These are phyloP conservation scores for Solanum tacnaense DNA, from an alignment of 257 asterid species.

Conservation along the genomic window DNA sequence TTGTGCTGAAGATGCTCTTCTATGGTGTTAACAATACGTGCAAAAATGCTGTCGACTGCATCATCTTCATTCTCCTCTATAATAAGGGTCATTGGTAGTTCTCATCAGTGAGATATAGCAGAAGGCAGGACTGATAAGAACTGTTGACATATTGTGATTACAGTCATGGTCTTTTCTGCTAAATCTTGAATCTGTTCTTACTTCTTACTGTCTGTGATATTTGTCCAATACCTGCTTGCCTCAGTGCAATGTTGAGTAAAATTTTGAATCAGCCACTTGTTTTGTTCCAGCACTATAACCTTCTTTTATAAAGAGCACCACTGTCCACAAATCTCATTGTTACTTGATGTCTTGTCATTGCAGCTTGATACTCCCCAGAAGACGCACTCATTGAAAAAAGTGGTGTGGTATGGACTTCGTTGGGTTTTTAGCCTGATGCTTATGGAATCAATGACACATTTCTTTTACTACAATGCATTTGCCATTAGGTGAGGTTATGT, in stretches of 20 bases:
- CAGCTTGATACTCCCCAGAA: conserved; percentile 82
- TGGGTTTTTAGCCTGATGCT: conserved; percentile 64
- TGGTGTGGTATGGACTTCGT: conserved; percentile 73
- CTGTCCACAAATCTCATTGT: background rate
- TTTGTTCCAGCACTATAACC: background rate
- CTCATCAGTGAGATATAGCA: background rate
- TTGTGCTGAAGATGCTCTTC: background rate
- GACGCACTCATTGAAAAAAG: conserved; percentile 43
- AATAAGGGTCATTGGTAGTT: background rate
- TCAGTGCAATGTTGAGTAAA: background rate
- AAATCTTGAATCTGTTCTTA: background rate
- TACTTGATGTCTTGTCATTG: conserved; percentile 9
- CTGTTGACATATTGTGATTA: background rate
- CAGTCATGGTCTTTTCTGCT: background rate
- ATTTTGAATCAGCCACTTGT: background rate
- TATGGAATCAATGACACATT: conserved; percentile 84
- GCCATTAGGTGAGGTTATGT: conserved; percentile 64
- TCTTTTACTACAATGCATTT: conserved; percentile 81
- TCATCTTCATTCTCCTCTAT: background rate
- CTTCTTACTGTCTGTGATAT: background rate
- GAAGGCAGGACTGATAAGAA: background rate
- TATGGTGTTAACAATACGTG: background rate
- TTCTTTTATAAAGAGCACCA: background rate
- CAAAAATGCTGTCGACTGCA: background rate
- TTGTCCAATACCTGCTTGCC: background rate